These are phyloP conservation scores for Plasmopara halstedii DNA, from an alignment of 352 stramenopile species.

Conservation along the genomic window DNA sequence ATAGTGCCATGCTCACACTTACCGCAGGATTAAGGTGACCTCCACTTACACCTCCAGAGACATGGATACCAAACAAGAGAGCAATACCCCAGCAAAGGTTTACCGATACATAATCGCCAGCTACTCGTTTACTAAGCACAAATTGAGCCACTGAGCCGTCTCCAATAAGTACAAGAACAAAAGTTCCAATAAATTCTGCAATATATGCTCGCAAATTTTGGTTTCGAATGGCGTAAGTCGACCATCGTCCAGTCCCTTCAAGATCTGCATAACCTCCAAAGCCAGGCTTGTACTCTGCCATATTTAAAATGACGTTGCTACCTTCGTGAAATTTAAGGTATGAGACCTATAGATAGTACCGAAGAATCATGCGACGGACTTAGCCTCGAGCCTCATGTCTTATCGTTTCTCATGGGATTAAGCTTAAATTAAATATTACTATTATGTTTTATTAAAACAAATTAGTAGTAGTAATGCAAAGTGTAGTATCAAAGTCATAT, in stretches of 20 bases:
- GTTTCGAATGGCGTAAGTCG: conserved; percentile 26
- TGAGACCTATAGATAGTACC: background rate
- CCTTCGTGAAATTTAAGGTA: conserved; percentile 18
- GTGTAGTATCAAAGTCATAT: background rate
- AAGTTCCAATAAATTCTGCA: conserved; percentile 55
- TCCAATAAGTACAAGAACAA: conserved; percentile 54
- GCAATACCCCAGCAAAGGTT: conserved; percentile 58
- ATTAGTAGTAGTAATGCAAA: too few relatives aligned
- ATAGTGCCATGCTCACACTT: conserved; percentile 40
- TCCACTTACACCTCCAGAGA: conserved; percentile 42
- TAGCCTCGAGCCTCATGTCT: conserved; percentile 8
- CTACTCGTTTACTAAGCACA: conserved; percentile 31
- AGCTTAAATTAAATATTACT: background rate
- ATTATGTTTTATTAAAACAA: too few relatives aligned
- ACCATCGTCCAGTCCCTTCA: conserved; percentile 20
- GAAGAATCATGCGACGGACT: conserved; percentile 1
- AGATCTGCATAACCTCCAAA: conserved; percentile 27
- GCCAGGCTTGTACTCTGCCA: conserved; percentile 23
- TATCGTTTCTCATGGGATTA: too few relatives aligned
- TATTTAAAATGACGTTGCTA: conserved; percentile 3
- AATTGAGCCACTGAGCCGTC: conserved; percentile 52
- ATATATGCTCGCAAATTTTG: conserved; percentile 44
- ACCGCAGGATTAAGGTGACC: conserved; percentile 61
- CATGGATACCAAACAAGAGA: conserved; percentile 53
- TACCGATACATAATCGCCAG: conserved; percentile 41